Conservation (phyloP, 2,329 filamentous ascomycete genomes). For the Colletotrichum sp. region DNA sequence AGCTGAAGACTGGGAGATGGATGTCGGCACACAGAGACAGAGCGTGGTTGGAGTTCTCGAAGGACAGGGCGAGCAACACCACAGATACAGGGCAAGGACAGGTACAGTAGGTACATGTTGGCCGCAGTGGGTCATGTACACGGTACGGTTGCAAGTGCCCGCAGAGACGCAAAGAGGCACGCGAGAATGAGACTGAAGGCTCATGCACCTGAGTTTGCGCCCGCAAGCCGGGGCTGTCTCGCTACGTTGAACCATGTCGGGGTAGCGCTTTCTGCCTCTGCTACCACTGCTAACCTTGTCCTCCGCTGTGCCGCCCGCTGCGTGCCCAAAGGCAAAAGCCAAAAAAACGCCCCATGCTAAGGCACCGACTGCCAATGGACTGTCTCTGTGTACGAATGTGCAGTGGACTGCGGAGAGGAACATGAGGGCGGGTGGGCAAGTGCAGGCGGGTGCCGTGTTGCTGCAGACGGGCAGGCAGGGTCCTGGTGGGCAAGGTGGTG, state of each 20-base stretch:
- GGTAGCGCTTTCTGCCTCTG: neutral
- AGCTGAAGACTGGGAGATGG: neutral
- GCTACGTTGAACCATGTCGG: conserved; percentile 6
- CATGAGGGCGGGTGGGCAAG: neutral
- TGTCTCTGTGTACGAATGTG: neutral
- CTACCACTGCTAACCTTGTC: conserved; percentile 13
- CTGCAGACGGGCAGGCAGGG: neutral
- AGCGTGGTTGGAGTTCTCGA: neutral
- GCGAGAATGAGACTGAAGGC: conserved; percentile 12
- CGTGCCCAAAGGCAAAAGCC: conserved; percentile 15
- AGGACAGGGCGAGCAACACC: neutral
- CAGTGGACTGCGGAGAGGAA: neutral
- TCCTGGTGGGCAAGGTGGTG: neutral
- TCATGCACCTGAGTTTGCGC: conserved; percentile 15
- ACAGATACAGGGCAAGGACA: neutral
- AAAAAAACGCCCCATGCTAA: conserved; percentile 12
- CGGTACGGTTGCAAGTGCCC: neutral
- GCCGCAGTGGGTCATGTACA: neutral
- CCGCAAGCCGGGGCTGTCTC: conserved; percentile 10
- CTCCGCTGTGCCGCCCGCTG: conserved; percentile 15
- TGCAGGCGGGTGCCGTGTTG: conserved; percentile 4
- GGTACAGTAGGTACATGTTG: neutral
- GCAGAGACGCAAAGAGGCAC: neutral
- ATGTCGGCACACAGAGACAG: neutral
- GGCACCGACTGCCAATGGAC: neutral